Percentiles rank a stretch among this genome's conserved stretches.
phyloP scores from a whole-genome alignment of 257 asterid genomes.

The Lantana camara region DNA sequence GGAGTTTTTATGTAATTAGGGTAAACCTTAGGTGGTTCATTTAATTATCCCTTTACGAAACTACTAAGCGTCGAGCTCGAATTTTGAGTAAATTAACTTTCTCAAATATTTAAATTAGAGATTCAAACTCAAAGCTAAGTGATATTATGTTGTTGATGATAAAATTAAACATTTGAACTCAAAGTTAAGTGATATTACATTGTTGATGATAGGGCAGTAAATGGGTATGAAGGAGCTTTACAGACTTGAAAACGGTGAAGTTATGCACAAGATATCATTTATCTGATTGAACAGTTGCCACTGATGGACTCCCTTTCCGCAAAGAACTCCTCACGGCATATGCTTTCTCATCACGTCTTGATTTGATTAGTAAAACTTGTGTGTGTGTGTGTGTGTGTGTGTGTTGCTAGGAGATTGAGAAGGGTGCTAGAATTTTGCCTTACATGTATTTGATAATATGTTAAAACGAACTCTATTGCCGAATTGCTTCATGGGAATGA shows the following conservation, averaged over 20 bases:
- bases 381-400: no score
- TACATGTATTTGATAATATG: conserved; percentile 18
- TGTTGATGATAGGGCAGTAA: conserved; percentile 67
- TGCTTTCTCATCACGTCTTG: background rate
- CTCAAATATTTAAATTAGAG: no score
- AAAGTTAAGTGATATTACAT: no score
- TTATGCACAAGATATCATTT: background rate
- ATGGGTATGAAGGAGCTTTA: conserved; percentile 45
- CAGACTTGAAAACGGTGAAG: conserved; percentile 18
- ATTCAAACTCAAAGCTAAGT: no score
- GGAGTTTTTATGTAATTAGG: no score
- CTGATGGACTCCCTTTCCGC: conserved; percentile 82
- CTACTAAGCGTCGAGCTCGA: no score
- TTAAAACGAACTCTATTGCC: background rate
- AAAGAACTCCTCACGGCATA: conserved; percentile 79
- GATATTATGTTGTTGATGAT: no score
- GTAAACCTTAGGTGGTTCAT: no score
- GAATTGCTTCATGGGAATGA: background rate
- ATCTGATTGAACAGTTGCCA: conserved; percentile 23
- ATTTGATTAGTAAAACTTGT: background rate
- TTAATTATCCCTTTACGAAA: no score
- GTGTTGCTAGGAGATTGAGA: background rate
- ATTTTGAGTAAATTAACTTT: no score
- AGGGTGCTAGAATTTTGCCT: background rate
- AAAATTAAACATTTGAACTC: no score